Conservation (phyloP, 177 flowering plant species). For the Vitis hybrid region DNA sequence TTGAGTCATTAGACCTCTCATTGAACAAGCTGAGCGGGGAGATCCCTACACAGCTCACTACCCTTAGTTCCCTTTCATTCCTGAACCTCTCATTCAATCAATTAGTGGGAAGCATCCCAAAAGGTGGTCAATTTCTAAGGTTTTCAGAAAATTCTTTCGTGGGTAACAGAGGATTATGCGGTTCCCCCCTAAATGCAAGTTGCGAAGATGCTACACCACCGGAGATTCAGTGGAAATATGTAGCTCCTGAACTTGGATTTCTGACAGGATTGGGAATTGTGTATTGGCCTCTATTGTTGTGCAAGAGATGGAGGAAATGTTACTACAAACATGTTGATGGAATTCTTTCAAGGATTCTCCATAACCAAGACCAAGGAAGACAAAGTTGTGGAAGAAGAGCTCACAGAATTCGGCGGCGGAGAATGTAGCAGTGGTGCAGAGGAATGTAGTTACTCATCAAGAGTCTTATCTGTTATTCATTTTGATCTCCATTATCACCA, state of each 20-base stretch:
- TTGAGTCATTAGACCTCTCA: constrained; percentile 22
- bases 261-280: constrained; percentile 5
- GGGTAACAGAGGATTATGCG: constrained; percentile 25
- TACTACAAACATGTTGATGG: too few relatives aligned
- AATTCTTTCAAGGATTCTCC: constrained; percentile 1
- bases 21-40: constrained; percentile 11
- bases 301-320: background rate
- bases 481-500: too few relatives aligned
- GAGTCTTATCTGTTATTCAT: too few relatives aligned
- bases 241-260: constrained; percentile 6
- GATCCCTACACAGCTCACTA: constrained; percentile 17
- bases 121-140: constrained; percentile 13
- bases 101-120: constrained; percentile 27
- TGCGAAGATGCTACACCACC: background rate
- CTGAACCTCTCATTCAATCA: constrained; percentile 39
- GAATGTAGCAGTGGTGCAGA: too few relatives aligned
- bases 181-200: constrained; percentile 4
- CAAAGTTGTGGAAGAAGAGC: too few relatives aligned
- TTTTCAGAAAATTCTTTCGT: constrained; percentile 12
- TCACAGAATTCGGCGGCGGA: too few relatives aligned
- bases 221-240: background rate
- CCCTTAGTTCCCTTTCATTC: constrained; percentile 29
- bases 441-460: too few relatives aligned
- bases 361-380: background rate
- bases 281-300: constrained; percentile 4